Percentiles rank a stretch among this genome's conserved stretches.
phyloP scores from a whole-genome alignment of 805 yeast species.

The Metschnikowia vanudenii region DNA sequence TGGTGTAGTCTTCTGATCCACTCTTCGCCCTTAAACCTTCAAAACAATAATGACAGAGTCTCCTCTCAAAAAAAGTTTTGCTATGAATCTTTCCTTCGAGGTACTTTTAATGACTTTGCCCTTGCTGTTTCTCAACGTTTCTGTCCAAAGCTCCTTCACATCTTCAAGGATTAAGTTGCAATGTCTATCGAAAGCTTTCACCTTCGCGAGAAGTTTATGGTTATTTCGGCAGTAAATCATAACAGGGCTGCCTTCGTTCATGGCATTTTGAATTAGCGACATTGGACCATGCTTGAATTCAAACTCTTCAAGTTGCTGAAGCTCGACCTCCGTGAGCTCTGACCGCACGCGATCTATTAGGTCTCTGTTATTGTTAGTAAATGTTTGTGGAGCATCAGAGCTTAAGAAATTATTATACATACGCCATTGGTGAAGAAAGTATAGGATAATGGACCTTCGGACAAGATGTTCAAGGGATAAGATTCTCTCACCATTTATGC shows the following conservation, averaged over 20 bases:
- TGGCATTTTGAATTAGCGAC: slow-evolving; percentile 81
- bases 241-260: slow-evolving; percentile 69
- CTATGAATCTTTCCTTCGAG: slow-evolving; percentile 68
- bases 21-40: slow-evolving; percentile 31
- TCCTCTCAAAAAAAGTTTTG: slow-evolving; percentile 90
- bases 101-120: slow-evolving; percentile 71
- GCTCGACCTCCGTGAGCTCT: slow-evolving; percentile 77
- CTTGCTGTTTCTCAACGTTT: slow-evolving; percentile 54
- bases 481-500: neutral
- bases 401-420: slow-evolving; percentile 8
- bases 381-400: neutral
- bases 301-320: slow-evolving; percentile 80
- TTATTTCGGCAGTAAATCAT: slow-evolving; percentile 89
- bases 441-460: neutral
- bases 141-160: slow-evolving; percentile 86
- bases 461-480: neutral
- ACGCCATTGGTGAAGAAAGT: slow-evolving; percentile 18
- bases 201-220: slow-evolving; percentile 85
- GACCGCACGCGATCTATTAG: slow-evolving; percentile 70
- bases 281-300: slow-evolving; percentile 91
- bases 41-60: slow-evolving; percentile 89
- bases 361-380: slow-evolving; percentile 49
- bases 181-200: slow-evolving; percentile 94
- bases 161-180: slow-evolving; percentile 90
- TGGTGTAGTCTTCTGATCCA: neutral